Percentiles rank a stretch among this genome's conserved stretches.
Evolutionary conservation across 2,329 filamentous ascomycete genomes (phyloP).

Genomic region (Neophaeococcomyces mojaviensis): DNA sequence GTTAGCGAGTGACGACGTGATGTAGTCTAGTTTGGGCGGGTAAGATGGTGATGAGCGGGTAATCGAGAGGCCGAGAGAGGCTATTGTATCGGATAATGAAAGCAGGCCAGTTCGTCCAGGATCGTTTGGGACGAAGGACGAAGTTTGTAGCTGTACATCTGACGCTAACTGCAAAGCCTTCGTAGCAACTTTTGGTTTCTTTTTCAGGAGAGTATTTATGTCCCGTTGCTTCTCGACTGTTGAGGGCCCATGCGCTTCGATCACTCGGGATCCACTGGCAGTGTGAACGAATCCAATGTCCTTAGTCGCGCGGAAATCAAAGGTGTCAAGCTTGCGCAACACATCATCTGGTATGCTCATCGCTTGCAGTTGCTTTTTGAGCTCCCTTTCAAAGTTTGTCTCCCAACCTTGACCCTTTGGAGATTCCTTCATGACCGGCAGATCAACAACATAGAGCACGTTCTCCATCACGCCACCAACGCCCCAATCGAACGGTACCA

Average conservation of each 20-base stretch:
- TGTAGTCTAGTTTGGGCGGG: slow-evolving; percentile 18
- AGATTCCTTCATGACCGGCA: slow-evolving; percentile 46
- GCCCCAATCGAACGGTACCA: slow-evolving; percentile 83
- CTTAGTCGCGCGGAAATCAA: slow-evolving; percentile 70
- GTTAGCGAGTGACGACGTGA: slow-evolving; percentile 70
- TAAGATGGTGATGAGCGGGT: slow-evolving; percentile 1
- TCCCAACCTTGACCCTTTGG: slow-evolving; percentile 20
- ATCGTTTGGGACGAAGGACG: not conserved
- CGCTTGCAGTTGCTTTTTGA: slow-evolving; percentile 62
- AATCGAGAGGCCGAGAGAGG: slow-evolving; percentile 3
- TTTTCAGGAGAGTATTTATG: not conserved
- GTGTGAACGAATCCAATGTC: slow-evolving; percentile 76
- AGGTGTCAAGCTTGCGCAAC: slow-evolving; percentile 61
- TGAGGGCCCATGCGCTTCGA: not conserved
- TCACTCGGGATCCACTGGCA: slow-evolving; percentile 53
- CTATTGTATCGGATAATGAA: not conserved
- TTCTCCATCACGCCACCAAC: slow-evolving; percentile 79
- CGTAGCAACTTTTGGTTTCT: too few species aligned
- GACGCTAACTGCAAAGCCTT: not conserved
- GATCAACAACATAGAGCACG: slow-evolving; percentile 85
- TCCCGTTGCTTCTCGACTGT: not conserved
- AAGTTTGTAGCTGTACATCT: too few species aligned
- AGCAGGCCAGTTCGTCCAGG: slow-evolving; percentile 2
- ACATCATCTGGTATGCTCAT: slow-evolving; percentile 59
- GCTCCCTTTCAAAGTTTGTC: slow-evolving; percentile 59